A percentile compares a stretch with the other conserved stretches of the same genome.
Conservation (phyloP, 2,329 filamentous ascomycete species). For the Zopfia rhizophila region DNA sequence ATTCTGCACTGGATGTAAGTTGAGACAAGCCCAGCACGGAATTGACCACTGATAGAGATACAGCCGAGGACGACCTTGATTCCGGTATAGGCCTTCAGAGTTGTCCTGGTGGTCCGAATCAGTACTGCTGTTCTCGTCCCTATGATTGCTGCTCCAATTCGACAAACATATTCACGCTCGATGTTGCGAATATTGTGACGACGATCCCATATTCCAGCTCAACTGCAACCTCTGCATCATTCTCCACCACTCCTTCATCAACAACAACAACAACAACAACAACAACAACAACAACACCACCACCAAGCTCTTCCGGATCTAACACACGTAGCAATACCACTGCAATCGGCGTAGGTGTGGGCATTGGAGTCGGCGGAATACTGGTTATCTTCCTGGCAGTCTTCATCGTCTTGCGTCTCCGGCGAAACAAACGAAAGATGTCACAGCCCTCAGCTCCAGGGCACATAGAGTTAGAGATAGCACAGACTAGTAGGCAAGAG, state of each 20-base stretch:
- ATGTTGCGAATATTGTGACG: conserved; percentile 20
- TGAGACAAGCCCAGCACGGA: not conserved
- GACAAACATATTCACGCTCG: conserved; percentile 26
- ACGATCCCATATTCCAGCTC: conserved; percentile 24
- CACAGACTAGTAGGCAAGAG: too few species aligned
- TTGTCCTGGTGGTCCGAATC: conserved; percentile 24
- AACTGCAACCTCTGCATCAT: conserved; percentile 15
- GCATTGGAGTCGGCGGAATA: conserved; percentile 27
- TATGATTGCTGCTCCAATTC: conserved; percentile 32
- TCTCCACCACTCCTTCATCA: not conserved
- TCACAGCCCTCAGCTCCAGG: not conserved
- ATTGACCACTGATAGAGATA: conserved; percentile 11
- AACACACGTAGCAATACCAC: conserved; percentile 12
- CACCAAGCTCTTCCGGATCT: not conserved
- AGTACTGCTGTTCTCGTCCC: conserved; percentile 29
- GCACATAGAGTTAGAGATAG: too few species aligned
- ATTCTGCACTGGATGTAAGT: conserved; percentile 30
- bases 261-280: conserved; percentile 8
- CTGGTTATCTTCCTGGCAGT: conserved; percentile 21
- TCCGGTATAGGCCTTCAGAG: conserved; percentile 28
- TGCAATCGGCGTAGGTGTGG: conserved; percentile 31
- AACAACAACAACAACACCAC: conserved; percentile 9
- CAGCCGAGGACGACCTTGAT: conserved; percentile 19
- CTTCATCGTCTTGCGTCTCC: conserved; percentile 14
- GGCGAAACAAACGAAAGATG: conserved; percentile 1